Evolutionary conservation across 495 filamentous ascomycete species (phyloP).

Genomic region (Lepidopterella palustris): DNA sequence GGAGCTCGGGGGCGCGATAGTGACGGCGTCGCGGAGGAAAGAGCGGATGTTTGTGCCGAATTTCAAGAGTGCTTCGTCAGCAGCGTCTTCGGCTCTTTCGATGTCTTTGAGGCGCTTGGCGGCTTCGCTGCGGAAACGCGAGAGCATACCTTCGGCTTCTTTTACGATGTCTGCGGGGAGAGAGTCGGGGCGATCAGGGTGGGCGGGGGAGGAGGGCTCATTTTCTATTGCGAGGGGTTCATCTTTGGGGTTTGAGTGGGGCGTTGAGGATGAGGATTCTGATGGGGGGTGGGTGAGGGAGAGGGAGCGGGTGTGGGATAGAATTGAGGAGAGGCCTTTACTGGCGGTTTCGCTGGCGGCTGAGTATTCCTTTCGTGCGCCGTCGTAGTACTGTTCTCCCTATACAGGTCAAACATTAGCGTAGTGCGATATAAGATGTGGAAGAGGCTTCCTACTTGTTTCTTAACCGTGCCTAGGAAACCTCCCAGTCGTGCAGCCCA

Average conservation of each 20-base stretch:
- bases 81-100: constrained; percentile 91
- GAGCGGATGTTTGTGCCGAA: constrained; percentile 88
- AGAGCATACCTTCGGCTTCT: constrained; percentile 70
- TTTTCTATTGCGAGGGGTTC: constrained; percentile 37
- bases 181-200: constrained; percentile 41
- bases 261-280: not conserved
- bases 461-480: constrained; percentile 82
- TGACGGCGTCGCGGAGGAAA: constrained; percentile 87
- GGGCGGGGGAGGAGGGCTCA: constrained; percentile 1
- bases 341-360: constrained; percentile 73
- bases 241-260: constrained; percentile 33
- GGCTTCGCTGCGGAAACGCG: constrained; percentile 76
- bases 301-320: constrained; percentile 22
- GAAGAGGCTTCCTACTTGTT: constrained; percentile 51
- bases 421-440: not conserved
- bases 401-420: constrained; percentile 35
- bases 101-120: constrained; percentile 82
- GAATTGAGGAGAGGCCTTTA: constrained; percentile 55
- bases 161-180: constrained; percentile 44
- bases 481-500: constrained; percentile 88
- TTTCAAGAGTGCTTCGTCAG: constrained; percentile 88
- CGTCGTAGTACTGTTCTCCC: constrained; percentile 80
- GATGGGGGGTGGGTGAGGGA: constrained; percentile 28
- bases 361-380: constrained; percentile 71
- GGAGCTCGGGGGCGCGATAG: constrained; percentile 63